Percentiles rank a stretch among this genome's conserved stretches.
Evolutionary conservation across 2,329 filamentous ascomycete species (phyloP).

Genomic region (Cercospora nicotianae): DNA sequence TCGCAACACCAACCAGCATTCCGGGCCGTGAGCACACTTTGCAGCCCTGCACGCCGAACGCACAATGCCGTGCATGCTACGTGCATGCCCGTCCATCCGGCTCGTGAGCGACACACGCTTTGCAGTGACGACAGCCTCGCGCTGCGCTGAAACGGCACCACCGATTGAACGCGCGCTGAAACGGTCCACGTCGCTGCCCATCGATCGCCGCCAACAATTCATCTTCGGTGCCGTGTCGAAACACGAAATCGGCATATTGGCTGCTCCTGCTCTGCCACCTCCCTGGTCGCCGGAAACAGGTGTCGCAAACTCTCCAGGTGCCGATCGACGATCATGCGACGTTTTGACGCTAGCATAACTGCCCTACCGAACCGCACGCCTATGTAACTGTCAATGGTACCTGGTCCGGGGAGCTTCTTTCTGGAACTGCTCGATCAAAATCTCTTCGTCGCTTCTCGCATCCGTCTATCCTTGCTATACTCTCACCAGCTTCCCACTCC

Average conservation of each 20-base stretch:
- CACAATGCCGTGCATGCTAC: neutral
- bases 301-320: conserved; percentile 7
- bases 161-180: neutral
- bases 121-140: neutral
- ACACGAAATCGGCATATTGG: neutral
- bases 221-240: neutral
- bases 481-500: neutral
- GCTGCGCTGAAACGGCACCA: neutral
- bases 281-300: neutral
- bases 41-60: neutral
- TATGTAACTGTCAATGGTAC: neutral
- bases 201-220: neutral
- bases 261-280: neutral
- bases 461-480: conserved; percentile 5
- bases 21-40: neutral
- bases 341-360: neutral
- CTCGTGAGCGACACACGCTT: neutral
- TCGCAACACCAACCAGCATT: neutral
- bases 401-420: conserved; percentile 13
- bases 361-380: conserved; percentile 3
- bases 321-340: conserved; percentile 7
- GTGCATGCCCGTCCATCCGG: neutral
- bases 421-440: conserved; percentile 6
- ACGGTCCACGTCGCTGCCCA: neutral
- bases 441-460: conserved; percentile 1